Evolutionary conservation across 495 filamentous ascomycete genomes (phyloP), one percentile per base, ranked within the genome.

Genomic region (Aspergillus indologenus): DNA sequence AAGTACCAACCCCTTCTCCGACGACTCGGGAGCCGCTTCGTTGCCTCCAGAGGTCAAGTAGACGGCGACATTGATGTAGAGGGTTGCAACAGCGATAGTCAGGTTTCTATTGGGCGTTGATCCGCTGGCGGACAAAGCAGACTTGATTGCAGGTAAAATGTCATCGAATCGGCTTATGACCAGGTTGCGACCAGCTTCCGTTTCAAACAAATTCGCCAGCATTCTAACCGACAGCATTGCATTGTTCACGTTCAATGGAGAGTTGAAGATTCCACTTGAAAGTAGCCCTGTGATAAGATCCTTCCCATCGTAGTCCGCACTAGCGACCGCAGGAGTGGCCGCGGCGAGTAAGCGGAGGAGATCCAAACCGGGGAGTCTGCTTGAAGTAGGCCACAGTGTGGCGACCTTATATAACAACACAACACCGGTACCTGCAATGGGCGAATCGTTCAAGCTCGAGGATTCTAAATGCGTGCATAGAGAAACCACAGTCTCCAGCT

Each of bases 201-300:
- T 91, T 56, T 85, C 83, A 72, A 97, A 98, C 7, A 98, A 75
- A 58, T 99, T 99, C n/a, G 83, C 86, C 49, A 96, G 81, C 15
- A 86, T 81, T 12, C 95, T 91, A 45, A 90, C 75, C 0, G 89
- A 83, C 71, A 98, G 85, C 90, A 98, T 96, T 29, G 86, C 82
- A 65, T 89, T 90, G 68, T 97, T 96, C 14, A 83, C 75, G 15
- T 77, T 75, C 9, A 81, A 71, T 11, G 76, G 77, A 8, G 73
- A 65, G 22, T 82, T 76, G 56, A 92, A 88, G 19, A 87, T 71
- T 2, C 79, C 83, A 51, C 81, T 79, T 1, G 63, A 58, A 21
- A 76, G 67, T 34, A 87, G 68, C 0, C 71, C 68, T 7, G 72
- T 63, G 17, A 83, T 63, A 9, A 81, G 64, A 48, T 79, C 72